A percentile compares a stretch with the other conserved stretches of the same genome.
These are phyloP conservation scores for Xerocomus subilludens DNA, from an alignment of 1,284 basidiomycete species.

Conservation along the genomic window DNA sequence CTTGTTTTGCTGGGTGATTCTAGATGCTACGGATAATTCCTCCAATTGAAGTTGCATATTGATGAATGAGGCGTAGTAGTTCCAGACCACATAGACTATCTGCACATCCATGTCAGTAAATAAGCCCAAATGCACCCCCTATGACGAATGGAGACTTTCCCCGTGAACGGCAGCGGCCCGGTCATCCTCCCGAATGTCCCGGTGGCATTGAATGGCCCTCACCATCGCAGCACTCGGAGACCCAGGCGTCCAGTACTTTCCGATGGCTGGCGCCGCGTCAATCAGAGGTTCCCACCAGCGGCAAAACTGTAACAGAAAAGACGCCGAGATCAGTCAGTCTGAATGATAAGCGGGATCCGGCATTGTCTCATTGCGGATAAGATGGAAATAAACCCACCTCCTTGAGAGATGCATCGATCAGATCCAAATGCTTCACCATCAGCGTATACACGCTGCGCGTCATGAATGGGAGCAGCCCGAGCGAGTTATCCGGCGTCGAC, in stretches of 20 bases:
- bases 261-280: background rate
- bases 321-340: too few relatives aligned
- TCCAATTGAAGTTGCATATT: constrained; percentile 1
- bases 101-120: too few relatives aligned
- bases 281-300: background rate
- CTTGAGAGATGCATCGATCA: background rate
- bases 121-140: too few relatives aligned
- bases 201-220: background rate
- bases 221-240: background rate
- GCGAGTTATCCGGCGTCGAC: background rate
- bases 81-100: background rate
- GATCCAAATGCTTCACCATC: background rate
- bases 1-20: background rate
- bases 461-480: background rate
- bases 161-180: background rate
- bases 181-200: background rate
- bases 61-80: background rate
- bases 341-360: background rate
- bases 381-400: background rate
- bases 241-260: background rate
- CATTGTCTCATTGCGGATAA: too few relatives aligned
- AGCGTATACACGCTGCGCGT: background rate
- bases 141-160: background rate
- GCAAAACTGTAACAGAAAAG: too few relatives aligned
- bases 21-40: background rate